Percentiles rank a stretch among this genome's conserved stretches.
phyloP scores from a whole-genome alignment of 495 filamentous ascomycete species.

The Choiromyces venosus region DNA sequence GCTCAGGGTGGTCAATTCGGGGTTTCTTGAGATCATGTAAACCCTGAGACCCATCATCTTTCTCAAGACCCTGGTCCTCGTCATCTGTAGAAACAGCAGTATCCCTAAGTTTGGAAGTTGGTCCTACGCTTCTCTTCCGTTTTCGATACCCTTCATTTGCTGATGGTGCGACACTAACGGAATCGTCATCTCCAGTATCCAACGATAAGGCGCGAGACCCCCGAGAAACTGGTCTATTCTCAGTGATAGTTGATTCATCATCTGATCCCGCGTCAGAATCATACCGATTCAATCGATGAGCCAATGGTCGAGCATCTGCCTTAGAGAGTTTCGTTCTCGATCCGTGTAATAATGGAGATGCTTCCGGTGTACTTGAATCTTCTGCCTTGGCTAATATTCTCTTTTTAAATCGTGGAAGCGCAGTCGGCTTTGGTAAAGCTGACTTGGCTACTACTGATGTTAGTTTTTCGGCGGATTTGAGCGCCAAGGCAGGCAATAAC shows the following conservation, averaged over 20 bases:
- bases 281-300: slow-evolving; percentile 40
- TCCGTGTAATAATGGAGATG: slow-evolving; percentile 26
- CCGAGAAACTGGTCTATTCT: slow-evolving; percentile 35
- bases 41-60: neutral
- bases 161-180: slow-evolving; percentile 23
- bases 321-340: slow-evolving; percentile 28
- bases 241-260: slow-evolving; percentile 41
- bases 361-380: slow-evolving; percentile 22
- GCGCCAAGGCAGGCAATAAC: slow-evolving; percentile 15
- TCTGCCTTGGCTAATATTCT: slow-evolving; percentile 31
- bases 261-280: slow-evolving; percentile 39
- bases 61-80: slow-evolving; percentile 19
- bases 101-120: slow-evolving; percentile 38
- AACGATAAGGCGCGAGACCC: slow-evolving; percentile 37
- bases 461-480: slow-evolving; percentile 19
- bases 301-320: slow-evolving; percentile 38
- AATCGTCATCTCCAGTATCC: slow-evolving; percentile 41
- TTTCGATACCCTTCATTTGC: slow-evolving; percentile 28
- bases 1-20: neutral
- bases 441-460: slow-evolving; percentile 10
- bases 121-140: slow-evolving; percentile 39
- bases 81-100: slow-evolving; percentile 39
- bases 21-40: neutral
- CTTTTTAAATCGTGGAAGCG: slow-evolving; percentile 42
- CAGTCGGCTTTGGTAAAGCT: slow-evolving; percentile 24